These are phyloP conservation scores for Lipomyces yamanashiensis DNA, from an alignment of 805 yeast species.

Conservation along the genomic window DNA sequence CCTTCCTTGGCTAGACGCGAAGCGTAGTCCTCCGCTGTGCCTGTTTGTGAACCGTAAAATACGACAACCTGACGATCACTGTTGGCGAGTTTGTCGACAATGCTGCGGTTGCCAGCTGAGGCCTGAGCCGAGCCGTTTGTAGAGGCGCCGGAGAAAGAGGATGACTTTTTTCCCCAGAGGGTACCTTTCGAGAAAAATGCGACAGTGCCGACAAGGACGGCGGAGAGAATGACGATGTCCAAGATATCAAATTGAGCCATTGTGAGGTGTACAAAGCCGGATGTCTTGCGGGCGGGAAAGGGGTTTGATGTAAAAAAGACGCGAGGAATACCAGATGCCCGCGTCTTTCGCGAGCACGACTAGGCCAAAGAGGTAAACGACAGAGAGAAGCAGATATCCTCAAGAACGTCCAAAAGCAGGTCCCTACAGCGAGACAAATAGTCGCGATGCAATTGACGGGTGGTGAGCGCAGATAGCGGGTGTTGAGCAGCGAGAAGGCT, in stretches of 20 bases:
- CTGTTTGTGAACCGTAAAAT: conserved; percentile 94
- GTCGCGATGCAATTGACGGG: no score
- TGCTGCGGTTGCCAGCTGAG: conserved; percentile 39
- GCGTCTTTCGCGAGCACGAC: no score
- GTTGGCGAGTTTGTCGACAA: conserved; percentile 50
- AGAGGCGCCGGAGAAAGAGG: conserved; percentile 8
- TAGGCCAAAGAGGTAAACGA: no score
- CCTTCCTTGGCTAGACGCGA: conserved; percentile 88
- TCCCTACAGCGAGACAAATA: no score
- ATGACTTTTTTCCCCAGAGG: conserved; percentile 50
- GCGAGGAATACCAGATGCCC: no score
- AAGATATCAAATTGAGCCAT: conserved; percentile 60
- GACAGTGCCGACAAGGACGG: conserved; percentile 65
- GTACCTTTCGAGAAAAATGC: conserved; percentile 71
- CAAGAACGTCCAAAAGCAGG: no score
- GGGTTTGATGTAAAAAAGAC: no score
- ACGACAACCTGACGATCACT: conserved; percentile 78
- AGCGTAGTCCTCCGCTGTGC: conserved; percentile 98
- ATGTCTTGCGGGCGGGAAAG: no score
- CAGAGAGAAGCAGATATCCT: no score
- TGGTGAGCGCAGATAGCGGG: no score
- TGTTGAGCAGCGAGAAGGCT: no score
- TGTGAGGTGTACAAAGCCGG: neutral
- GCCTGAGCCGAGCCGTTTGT: conserved; percentile 4
- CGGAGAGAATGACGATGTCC: conserved; percentile 70